phyloP scores from a whole-genome alignment of 176 grass and related monocot genomes.

The Phragmites australis region DNA sequence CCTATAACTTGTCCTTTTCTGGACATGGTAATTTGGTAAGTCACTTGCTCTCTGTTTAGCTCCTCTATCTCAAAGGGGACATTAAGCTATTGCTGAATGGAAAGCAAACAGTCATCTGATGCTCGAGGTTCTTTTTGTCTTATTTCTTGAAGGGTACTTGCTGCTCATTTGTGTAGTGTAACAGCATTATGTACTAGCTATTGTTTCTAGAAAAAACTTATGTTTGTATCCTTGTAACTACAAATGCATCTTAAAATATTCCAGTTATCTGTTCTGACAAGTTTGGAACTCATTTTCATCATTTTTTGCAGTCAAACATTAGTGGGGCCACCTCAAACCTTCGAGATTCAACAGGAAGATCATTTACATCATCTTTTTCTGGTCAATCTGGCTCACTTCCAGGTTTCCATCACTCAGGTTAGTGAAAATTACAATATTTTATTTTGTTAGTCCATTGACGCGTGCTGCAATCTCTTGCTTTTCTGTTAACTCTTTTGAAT shows the following conservation, averaged over 20 bases:
- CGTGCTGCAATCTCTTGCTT: constrained; percentile 1
- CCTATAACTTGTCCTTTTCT: constrained; percentile 13
- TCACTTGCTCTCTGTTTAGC: constrained; percentile 29
- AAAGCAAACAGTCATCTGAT: not conserved
- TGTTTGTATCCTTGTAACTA: not conserved
- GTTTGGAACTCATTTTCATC: constrained; percentile 30
- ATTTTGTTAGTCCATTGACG: constrained; percentile 25
- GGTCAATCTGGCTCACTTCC: constrained; percentile 70
- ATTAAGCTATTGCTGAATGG: not conserved
- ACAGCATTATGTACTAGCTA: not conserved
- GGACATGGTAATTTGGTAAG: constrained; percentile 13
- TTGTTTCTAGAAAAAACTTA: not conserved
- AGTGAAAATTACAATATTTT: constrained; percentile 38
- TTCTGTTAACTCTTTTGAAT: constrained; percentile 32
- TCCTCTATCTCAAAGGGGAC: not conserved
- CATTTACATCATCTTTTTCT: constrained; percentile 72
- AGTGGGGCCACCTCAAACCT: constrained; percentile 60
- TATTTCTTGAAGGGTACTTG: not conserved
- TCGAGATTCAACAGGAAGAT: constrained; percentile 76
- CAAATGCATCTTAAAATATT: constrained; percentile 26
- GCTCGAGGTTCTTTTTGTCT: not conserved
- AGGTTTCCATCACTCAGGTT: constrained; percentile 88
- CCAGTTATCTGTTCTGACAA: not conserved
- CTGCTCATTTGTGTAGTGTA: constrained; percentile 26
- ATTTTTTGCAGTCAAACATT: constrained; percentile 74